Evolutionary conservation across 1,284 basidiomycete genomes (phyloP), one percentile per base, ranked within the genome.

Genomic region (Puccinia novopanici): DNA sequence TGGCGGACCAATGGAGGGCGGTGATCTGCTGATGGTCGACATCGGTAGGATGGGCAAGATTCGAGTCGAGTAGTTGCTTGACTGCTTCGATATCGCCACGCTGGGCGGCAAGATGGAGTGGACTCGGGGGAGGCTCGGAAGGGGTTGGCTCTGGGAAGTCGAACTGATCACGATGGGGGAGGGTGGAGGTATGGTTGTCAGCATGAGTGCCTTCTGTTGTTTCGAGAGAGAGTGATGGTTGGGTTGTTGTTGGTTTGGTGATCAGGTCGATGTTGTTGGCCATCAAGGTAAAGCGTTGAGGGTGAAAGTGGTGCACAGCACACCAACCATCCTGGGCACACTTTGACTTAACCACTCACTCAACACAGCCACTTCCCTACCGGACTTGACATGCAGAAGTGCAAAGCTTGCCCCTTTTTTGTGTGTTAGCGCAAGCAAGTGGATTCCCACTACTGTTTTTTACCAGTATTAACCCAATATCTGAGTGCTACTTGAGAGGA

Each of bases 1-100:
- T 95, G 3, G 95, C 92, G 3, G 97, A 94, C 96, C 96, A 99
- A 85, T 99, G 96, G 5, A 99, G 89, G 0, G 96, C 92, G 0
- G 95, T 96, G 83, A 98, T 94, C 83, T 94, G 94, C 86, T 97
- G 92, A 30, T 89, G 88, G 86, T 99, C 96, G 67, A 92, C 88
- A 85, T 93, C 92, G 30, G 91, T 92, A 8, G 92, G 91, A 27
- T 88, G 89, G 5, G 93, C 91, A 57, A 89, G 87, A 3, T 92
- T 92, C 0, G 90, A 91, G 83, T 91, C 90, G 65, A 95, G 88
- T 75, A 97, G 89, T 37, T 89, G 86, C 5, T 89, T 89, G 30
- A 98, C 86, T 45, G 89, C 87, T 2, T 87, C 86, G 1, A 93
- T 88, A 84, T 98, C 94, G 48, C 95, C 95, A 70, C 93, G 89